A percentile compares a stretch with the other conserved stretches of the same genome.
phyloP scores from a whole-genome alignment of 202 grass and related monocot genomes.

The Schoenoplectus tabernaemontani region DNA sequence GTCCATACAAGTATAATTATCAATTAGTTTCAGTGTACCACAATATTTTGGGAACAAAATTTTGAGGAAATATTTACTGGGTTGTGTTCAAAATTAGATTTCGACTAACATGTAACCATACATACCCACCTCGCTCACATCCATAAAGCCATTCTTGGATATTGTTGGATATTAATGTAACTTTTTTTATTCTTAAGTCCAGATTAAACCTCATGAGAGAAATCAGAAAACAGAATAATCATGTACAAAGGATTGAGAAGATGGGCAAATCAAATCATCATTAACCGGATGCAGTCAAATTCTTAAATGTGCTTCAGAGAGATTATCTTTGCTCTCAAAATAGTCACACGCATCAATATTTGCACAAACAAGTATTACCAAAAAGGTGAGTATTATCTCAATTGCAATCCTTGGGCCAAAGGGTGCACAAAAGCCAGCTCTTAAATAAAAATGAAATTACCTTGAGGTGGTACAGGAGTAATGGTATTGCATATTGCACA shows the following conservation, averaged over 20 bases:
- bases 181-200: no score
- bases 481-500: constrained; percentile 62
- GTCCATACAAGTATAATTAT: neutral
- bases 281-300: no score
- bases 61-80: neutral
- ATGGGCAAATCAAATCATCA: no score
- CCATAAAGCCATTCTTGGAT: neutral
- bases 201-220: neutral
- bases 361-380: neutral
- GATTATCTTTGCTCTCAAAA: no score
- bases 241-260: neutral
- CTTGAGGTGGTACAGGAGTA: constrained; percentile 45
- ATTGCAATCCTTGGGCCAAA: neutral
- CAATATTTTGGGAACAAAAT: neutral
- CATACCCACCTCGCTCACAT: neutral
- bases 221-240: neutral
- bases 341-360: neutral
- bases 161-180: no score
- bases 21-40: neutral
- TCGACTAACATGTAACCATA: neutral
- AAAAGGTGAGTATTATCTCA: neutral
- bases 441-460: constrained; percentile 27
- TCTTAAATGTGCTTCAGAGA: no score
- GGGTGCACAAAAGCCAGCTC: neutral
- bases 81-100: neutral